These are phyloP conservation scores for Aspergillus versicolor DNA, from an alignment of 2,329 filamentous ascomycete genomes.

Conservation along the genomic window DNA sequence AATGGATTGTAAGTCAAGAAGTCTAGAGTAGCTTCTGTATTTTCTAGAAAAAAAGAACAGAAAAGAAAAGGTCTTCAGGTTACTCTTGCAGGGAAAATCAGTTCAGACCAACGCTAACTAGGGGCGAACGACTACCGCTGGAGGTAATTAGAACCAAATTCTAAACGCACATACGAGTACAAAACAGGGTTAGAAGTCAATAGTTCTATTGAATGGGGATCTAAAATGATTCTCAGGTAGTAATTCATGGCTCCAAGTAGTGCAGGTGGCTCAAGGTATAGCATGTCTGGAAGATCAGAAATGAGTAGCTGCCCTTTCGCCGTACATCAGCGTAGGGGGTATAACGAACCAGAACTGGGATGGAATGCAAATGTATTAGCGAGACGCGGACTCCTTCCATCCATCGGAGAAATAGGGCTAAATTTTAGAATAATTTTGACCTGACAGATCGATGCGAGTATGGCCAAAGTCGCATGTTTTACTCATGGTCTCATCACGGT, in stretches of 20 bases:
- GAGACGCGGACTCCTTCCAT: constrained; percentile 6
- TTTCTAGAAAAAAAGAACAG: no score
- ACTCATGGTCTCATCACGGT: constrained; percentile 34
- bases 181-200: neutral
- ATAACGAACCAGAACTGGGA: constrained; percentile 10
- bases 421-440: constrained; percentile 10
- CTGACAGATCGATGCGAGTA: constrained; percentile 17
- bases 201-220: constrained; percentile 11
- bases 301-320: constrained; percentile 3
- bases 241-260: constrained; percentile 2
- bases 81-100: neutral
- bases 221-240: constrained; percentile 9
- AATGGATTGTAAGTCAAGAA: neutral
- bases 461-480: constrained; percentile 20
- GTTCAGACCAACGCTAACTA: neutral
- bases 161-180: neutral
- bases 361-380: constrained; percentile 11
- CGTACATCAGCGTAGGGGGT: constrained; percentile 6
- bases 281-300: neutral
- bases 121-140: neutral
- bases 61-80: neutral
- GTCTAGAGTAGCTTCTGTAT: neutral
- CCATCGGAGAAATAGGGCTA: constrained; percentile 1
- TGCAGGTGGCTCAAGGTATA: constrained; percentile 3
- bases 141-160: neutral